Base-by-base conservation (phyloP, 768 basidiomycete species). In the Rhodotorula paludigena region DNA sequence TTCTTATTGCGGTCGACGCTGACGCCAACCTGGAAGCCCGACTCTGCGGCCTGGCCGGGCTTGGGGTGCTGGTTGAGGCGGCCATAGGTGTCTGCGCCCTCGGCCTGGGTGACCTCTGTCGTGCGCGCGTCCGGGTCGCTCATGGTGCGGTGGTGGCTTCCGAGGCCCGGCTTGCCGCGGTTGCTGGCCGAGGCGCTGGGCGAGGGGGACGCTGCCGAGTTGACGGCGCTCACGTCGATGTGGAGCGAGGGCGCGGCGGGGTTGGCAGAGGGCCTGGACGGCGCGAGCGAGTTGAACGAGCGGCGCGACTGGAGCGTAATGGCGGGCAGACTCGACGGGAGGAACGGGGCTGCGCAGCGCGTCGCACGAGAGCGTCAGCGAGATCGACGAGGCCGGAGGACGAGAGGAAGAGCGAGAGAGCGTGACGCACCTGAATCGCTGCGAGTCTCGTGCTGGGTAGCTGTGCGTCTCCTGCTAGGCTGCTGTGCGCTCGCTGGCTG, bases 1-100 rank as follows among this genome's bases (percentile, higher is more conserved):
- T 92, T 90, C 79, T 87, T 92, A 80, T 82, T 82, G 60, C 78
- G 73, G 69, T 96, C 91, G 74, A 94, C 92, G 42, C 86, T 81
- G 16, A 88, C 84, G 32, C 89, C 89, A 42, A 91, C 83, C 30
- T 30, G 54, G 64, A 8, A 83, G 78, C 74, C 87, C 85, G 63
- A 85, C 77, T 89, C 89, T 63, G 25, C 51, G 33, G 28, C 16
- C 49, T 60, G n/a, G n/a, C n/a, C 64, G 20, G 33, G 10, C 25
- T 35, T 35, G 0, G 71, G 71, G 33, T 72, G 71, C 41, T 62
- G 63, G 32, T 72, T 72, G 28, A 72, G 41, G 39, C 23, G 28
- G n/a, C 69, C 69, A 28, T 54, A 71, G 25, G 69, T 71, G 30
- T 71, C 69, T 20, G 39, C 18, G 5, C 61, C 61, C 0, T 63